phyloP scores from a whole-genome alignment of 352 stramenopile genomes.

The Phytopythium vexans region DNA sequence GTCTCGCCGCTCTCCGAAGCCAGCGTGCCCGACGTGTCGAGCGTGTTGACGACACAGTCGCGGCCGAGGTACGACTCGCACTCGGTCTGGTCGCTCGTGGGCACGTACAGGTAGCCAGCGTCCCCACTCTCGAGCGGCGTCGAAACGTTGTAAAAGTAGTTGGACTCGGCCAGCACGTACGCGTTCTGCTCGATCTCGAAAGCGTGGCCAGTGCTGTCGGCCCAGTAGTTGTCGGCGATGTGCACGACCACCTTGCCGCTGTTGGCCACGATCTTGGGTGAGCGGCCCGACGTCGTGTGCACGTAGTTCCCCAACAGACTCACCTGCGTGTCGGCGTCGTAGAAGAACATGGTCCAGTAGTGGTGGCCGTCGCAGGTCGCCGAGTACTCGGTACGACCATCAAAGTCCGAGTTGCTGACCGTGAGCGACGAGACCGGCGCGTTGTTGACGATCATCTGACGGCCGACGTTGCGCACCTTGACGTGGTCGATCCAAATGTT shows the following conservation, averaged over 20 bases:
- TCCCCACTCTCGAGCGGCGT: constrained; percentile 6
- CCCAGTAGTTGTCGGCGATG: constrained; percentile 22
- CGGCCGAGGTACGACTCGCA: constrained; percentile 14
- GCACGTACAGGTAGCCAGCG: constrained; percentile 13
- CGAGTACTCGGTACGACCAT: constrained; percentile 30
- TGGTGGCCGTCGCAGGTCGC: constrained; percentile 41
- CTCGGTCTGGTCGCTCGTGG: constrained; percentile 1
- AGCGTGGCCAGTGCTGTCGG: constrained; percentile 21
- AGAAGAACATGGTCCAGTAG: constrained; percentile 38
- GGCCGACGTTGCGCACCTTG: constrained; percentile 25
- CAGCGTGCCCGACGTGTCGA: constrained; percentile 9
- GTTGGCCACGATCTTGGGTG: constrained; percentile 23
- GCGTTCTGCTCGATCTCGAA: constrained; percentile 12
- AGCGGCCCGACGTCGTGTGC: constrained; percentile 30
- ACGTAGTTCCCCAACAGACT: constrained; percentile 24
- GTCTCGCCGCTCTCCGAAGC: constrained; percentile 11
- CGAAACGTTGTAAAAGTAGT: constrained; percentile 15
- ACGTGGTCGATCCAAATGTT: constrained; percentile 29
- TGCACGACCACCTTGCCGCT: constrained; percentile 11
- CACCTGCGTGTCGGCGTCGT: constrained; percentile 17
- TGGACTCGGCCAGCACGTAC: constrained; percentile 20
- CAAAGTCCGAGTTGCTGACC: constrained; percentile 35
- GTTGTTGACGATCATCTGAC: constrained; percentile 28
- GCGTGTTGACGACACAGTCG: constrained; percentile 17
- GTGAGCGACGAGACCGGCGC: constrained; percentile 9